Evolutionary conservation across 495 filamentous ascomycete species (phyloP), one percentile per base, ranked within the genome.

Genomic region (Chaetomium tenue): DNA sequence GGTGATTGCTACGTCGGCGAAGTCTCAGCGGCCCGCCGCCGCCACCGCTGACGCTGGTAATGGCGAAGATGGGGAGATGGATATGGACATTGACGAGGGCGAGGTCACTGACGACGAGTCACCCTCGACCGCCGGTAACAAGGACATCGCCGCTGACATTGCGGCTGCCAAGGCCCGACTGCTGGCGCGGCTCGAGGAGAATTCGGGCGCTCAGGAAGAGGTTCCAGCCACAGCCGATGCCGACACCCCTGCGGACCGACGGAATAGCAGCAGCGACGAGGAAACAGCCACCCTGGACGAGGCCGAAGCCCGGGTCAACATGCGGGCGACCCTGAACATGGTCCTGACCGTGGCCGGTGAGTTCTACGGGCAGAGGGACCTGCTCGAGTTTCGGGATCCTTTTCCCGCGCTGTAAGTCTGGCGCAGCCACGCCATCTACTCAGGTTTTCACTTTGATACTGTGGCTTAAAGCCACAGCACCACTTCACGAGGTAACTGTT

Each of bases 331-430:
- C 60, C 80, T 97, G 8, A 93, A 97, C 72, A 96, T 96, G 90
- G 90, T 97, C 63, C 81, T 98, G 59, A 93, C 90, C 0, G 81
- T 98, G 30, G 88, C 89, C 46, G 94, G 92, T 67, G 92, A 97
- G 76, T 86, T 89, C 68, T 98, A 89, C 75, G 92, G 94, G 3
- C 94, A 98, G 78, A 81, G 87, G 61, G 94, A 98, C 75, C 77
- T 98, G 40, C 77, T 98, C 54, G 85, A 87, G 68, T 87, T 86
- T 57, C 81, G 91, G 48, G 82, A 89, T 59, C 80, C 80, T 18
- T 83, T 83, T 46, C 72, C 70, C 28, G 55, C 66, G 26, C 50
- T 71, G 46, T 73, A 68, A 65, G 22, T 56, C 4, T 13, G 28
- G 25, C 54, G 20, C 30, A 56, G 33, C n/a, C 30, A 20, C n/a